Base-by-base conservation (phyloP, 768 basidiomycete species). In the Xanthoconium stramineum region DNA sequence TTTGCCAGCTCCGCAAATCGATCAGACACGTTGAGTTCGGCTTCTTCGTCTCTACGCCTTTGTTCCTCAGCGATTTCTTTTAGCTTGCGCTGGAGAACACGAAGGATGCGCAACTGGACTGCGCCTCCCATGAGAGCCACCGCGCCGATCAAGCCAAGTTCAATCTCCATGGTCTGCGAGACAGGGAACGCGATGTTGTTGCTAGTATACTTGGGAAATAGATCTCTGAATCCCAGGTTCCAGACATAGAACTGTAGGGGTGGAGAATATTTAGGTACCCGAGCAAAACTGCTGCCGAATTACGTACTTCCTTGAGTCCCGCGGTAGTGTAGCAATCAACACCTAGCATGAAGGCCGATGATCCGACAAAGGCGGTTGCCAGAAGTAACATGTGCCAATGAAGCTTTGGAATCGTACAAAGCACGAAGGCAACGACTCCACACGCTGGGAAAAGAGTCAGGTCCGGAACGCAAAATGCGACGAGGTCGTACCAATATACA, bases 321-420 rank as follows among this genome's bases (percentile, higher is more conserved):
- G 89, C 91, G 17, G 91, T 89, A 3, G 93, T 90, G 71, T 85
- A 97, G 70, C 95, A 97, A 72, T 98, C 95, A 38, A 97, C 84
- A 19, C 96, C 96, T 14, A 98, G 78, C 54, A 94, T 92, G 70
- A 97, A 88, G 1, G 93, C 88, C 19, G 88, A 88, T 28, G 94
- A 86, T 8, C 95, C 95, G 60, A 97, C 92, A 63, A 91, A 81
- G 44, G 94, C 89, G 39, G 94, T 96, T 56, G 91, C 87, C 50
- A 89, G 74, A 63, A 98, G 84, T 52, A 97, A 75, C 66, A 94
- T 78, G 69, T 93, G 89, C 74, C 91, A 91, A 71, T 95, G 91
- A 61, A 91, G 78, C 75, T 83, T 89, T 56, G 89, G 89, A 62
- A 94, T 83, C 28, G 94, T 91, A 71, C 89, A 89, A 43, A 90